These are phyloP conservation scores for Tetracladium setigerum DNA, from an alignment of 495 filamentous ascomycete genomes.

Conservation along the genomic window DNA sequence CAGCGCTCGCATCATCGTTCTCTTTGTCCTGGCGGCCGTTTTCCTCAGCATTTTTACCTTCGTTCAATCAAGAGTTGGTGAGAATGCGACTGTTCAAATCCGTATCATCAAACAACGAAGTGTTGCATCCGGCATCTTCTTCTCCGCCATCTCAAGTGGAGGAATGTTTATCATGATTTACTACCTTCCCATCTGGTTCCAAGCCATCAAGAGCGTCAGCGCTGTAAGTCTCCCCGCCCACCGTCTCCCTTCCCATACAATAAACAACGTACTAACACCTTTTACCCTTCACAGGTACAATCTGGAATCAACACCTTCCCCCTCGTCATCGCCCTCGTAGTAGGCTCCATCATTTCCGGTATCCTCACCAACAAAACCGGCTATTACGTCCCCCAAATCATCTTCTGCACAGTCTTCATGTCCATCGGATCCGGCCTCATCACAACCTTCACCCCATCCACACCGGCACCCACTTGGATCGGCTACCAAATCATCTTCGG, in stretches of 20 bases:
- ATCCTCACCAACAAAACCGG: slow-evolving; percentile 45
- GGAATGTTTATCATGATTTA: slow-evolving; percentile 64
- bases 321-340: slow-evolving; percentile 42
- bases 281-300: slow-evolving; percentile 24
- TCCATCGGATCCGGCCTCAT: slow-evolving; percentile 56
- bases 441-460: slow-evolving; percentile 47
- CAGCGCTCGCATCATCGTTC: slow-evolving; percentile 23
- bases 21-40: slow-evolving; percentile 55
- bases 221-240: slow-evolving; percentile 38
- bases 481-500: slow-evolving; percentile 66
- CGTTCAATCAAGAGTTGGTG: slow-evolving; percentile 58
- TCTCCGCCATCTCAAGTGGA: slow-evolving; percentile 50
- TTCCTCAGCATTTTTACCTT: slow-evolving; percentile 52
- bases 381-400: slow-evolving; percentile 59
- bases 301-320: slow-evolving; percentile 74
- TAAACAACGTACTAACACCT: neutral
- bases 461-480: slow-evolving; percentile 49
- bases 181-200: slow-evolving; percentile 70
- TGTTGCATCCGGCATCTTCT: slow-evolving; percentile 54
- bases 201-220: slow-evolving; percentile 54
- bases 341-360: slow-evolving; percentile 42
- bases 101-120: slow-evolving; percentile 66
- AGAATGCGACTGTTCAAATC: slow-evolving; percentile 70
- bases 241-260: too few species aligned
- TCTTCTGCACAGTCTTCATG: slow-evolving; percentile 43